Percentiles rank a stretch among this genome's conserved stretches.
Conservation (phyloP, 306 rosid genomes). For the Purshia tridentata region DNA sequence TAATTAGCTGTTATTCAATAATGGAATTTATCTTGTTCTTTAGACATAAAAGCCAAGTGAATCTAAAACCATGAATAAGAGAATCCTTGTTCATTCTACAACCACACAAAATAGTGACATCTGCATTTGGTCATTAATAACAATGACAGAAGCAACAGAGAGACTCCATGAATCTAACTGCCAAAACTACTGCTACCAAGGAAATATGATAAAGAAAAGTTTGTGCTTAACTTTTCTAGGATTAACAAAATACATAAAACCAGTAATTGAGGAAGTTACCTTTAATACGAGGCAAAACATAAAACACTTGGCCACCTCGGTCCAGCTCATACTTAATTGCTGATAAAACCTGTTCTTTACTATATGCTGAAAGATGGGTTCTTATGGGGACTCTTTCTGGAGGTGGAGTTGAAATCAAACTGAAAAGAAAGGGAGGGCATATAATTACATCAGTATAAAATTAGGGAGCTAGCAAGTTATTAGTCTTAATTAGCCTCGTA, state of each 20-base stretch:
- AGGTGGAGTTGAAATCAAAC: conserved; percentile 96
- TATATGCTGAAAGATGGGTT: conserved; percentile 79
- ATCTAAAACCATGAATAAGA: neutral
- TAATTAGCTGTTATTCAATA: neutral
- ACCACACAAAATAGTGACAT: neutral
- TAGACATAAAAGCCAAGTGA: neutral
- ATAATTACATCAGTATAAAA: conserved; percentile 17
- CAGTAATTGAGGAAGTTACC: conserved; percentile 40
- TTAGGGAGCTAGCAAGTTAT: conserved; percentile 23
- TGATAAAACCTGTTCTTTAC: conserved; percentile 64
- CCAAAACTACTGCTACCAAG: conserved; percentile 19
- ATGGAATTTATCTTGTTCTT: conserved; percentile 13
- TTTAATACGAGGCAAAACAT: conserved; percentile 91
- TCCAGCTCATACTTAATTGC: conserved; percentile 81
- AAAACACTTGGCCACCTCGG: conserved; percentile 89
- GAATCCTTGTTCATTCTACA: neutral
- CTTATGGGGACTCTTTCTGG: conserved; percentile 94
- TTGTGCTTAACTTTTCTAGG: neutral
- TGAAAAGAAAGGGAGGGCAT: conserved; percentile 35
- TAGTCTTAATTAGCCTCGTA: conserved; percentile 5
- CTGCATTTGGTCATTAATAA: neutral
- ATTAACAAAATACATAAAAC: neutral
- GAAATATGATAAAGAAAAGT: conserved; percentile 8
- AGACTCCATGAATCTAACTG: conserved; percentile 18
- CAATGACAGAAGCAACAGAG: neutral